Base-by-base conservation (phyloP, 2,329 filamentous ascomycete species). In the Scortechinia acanthostroma region DNA sequence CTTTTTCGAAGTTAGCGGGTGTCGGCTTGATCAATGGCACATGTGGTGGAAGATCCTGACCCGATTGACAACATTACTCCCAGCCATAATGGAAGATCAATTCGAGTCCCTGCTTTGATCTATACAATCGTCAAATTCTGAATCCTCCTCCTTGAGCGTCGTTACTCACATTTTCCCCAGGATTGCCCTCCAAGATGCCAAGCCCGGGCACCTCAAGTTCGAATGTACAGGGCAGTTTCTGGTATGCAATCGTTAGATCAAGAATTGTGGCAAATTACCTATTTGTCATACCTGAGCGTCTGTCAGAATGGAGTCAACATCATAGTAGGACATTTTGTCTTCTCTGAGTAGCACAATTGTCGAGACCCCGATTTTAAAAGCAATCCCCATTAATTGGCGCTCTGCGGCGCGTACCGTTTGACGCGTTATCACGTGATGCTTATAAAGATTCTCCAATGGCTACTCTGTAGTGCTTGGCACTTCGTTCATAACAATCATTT, bases 171-270 rank as follows among this genome's bases (percentile, higher is more conserved):
- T 40, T 17, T 40, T 40, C 35, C 6, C 35, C 35, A 6, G 35
- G 35, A 40, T 40, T 40, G 10, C 35, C 35, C 17, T 84, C 80
- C 3, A 88, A 63, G 54, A 83, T 80, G 45, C 83, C 81, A 43
- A 88, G 68, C 13, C 74, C 74, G 2, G 83, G 82, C 25, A 87
- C 77, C 35, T 80, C 76, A 49, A 87, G 73, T 54, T 84, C 77
- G 57, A 88, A 86, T 37, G 80, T 86, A 61, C 81, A 86, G 30
- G 84, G 83, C 10, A 87, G 69, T 76, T 87, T 88, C 71, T 85
- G 51, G 20, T 19, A 28, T n/a, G 25, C 10, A 30, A 6, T 6
- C 13, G 35, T 10, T 40, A 40, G 35, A n/a, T n/a, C n/a, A n/a
- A n/a, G n/a, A n/a, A n/a, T n/a, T n/a, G n/a, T n/a, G n/a, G n/a